Evolutionary conservation across 208 protist species (phyloP).

Genomic region (Crithidia thermophila): DNA sequence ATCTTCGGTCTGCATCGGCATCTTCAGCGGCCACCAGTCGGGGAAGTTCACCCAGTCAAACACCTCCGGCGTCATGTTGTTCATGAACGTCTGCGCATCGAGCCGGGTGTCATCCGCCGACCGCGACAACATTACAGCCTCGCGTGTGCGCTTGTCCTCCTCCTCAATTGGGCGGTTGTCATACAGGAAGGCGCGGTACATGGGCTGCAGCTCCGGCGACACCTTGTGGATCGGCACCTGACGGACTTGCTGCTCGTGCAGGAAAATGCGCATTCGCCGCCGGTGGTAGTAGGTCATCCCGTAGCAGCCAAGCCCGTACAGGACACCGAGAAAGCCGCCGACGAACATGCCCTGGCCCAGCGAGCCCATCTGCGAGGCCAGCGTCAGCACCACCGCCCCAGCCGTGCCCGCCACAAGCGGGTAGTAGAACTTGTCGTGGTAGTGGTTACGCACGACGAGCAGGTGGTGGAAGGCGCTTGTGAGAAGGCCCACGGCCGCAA

Average conservation of each 20-base stretch:
- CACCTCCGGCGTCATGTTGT: slow-evolving; percentile 86
- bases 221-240: slow-evolving; percentile 85
- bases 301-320: slow-evolving; percentile 79
- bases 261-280: slow-evolving; percentile 64
- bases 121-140: slow-evolving; percentile 59
- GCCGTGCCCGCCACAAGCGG: slow-evolving; percentile 65
- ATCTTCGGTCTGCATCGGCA: slow-evolving; percentile 76
- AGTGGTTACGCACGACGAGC: slow-evolving; percentile 78
- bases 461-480: slow-evolving; percentile 79
- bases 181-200: slow-evolving; percentile 84
- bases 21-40: slow-evolving; percentile 90
- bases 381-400: slow-evolving; percentile 48
- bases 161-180: slow-evolving; percentile 87
- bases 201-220: slow-evolving; percentile 82
- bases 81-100: slow-evolving; percentile 75
- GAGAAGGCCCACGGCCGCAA: slow-evolving; percentile 68
- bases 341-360: slow-evolving; percentile 73
- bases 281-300: slow-evolving; percentile 78
- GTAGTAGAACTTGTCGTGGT: slow-evolving; percentile 79
- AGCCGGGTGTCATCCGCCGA: slow-evolving; percentile 55
- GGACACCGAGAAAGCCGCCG: slow-evolving; percentile 63
- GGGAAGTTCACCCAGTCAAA: slow-evolving; percentile 91
- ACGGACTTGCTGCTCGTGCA: slow-evolving; percentile 73
- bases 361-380: slow-evolving; percentile 71
- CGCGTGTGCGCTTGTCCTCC: slow-evolving; percentile 40